A percentile compares a stretch with the other conserved stretches of the same genome.
phyloP scores from a whole-genome alignment of 371 early-diverging fungal genomes.

The Mortierella sp. region DNA sequence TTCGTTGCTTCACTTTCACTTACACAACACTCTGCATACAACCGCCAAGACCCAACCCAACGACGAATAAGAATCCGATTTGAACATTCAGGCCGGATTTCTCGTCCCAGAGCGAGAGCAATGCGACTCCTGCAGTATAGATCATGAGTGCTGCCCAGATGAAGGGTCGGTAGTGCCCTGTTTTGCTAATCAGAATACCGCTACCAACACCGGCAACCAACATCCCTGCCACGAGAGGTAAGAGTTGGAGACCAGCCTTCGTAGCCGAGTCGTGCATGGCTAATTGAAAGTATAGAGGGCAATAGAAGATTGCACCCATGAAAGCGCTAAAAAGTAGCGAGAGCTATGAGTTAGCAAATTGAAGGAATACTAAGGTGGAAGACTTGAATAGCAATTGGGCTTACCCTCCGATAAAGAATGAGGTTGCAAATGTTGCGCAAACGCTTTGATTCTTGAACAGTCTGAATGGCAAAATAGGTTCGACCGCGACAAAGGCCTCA shows the following conservation, averaged over 20 bases:
- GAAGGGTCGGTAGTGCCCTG: constrained; percentile 61
- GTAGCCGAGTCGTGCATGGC: constrained; percentile 63
- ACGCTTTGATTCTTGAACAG: constrained; percentile 66
- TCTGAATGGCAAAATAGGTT: constrained; percentile 70
- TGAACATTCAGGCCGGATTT: constrained; percentile 27
- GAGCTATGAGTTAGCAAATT: not conserved
- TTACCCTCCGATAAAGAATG: constrained; percentile 66
- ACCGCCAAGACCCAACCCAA: constrained; percentile 48
- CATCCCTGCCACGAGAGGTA: constrained; percentile 65
- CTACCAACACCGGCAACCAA: constrained; percentile 53
- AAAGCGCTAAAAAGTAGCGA: constrained; percentile 28
- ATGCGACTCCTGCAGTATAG: constrained; percentile 59
- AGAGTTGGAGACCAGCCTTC: constrained; percentile 63
- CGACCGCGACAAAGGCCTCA: constrained; percentile 65
- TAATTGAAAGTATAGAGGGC: constrained; percentile 64
- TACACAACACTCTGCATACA: constrained; percentile 52
- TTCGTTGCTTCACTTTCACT: not conserved
- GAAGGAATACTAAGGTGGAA: not conserved
- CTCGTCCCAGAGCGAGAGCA: constrained; percentile 49
- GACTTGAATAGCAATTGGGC: not conserved
- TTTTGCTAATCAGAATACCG: constrained; percentile 63
- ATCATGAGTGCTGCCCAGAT: constrained; percentile 46
- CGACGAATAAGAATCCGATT: constrained; percentile 40
- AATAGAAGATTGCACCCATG: constrained; percentile 67
- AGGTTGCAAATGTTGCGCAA: constrained; percentile 59